Conservation (phyloP, 106 monocot genomes). For the Amphibolis antarctica region DNA sequence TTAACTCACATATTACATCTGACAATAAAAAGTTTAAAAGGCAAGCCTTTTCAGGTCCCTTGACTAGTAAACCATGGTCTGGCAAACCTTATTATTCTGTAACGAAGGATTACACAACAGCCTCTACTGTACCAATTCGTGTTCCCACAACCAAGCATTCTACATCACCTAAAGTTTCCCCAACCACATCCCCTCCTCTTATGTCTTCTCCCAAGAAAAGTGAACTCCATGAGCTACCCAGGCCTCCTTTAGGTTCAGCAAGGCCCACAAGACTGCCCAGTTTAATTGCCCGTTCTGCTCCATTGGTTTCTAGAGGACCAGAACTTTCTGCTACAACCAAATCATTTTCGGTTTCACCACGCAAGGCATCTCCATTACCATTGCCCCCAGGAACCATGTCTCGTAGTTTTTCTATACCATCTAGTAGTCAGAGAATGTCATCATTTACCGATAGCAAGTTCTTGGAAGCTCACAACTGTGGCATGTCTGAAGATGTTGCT, state of each 20-base stretch:
- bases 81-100: constrained; percentile 22
- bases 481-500: constrained; percentile 6
- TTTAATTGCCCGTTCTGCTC: constrained; percentile 67
- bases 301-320: constrained; percentile 43
- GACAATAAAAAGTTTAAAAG: constrained; percentile 46
- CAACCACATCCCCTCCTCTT: constrained; percentile 35
- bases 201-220: constrained; percentile 40
- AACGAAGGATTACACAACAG: neutral
- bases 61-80: constrained; percentile 33
- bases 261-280: constrained; percentile 9
- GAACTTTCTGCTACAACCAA: constrained; percentile 25
- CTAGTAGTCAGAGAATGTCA: constrained; percentile 37
- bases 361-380: constrained; percentile 63
- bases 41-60: constrained; percentile 48
- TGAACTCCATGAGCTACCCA: constrained; percentile 86
- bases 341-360: constrained; percentile 14
- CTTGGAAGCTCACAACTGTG: constrained; percentile 18
- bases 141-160: constrained; percentile 14
- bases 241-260: constrained; percentile 43
- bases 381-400: constrained; percentile 49
- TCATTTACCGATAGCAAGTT: constrained; percentile 19
- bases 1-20: constrained; percentile 13
- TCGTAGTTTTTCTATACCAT: constrained; percentile 91
- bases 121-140: constrained; percentile 8
- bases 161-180: constrained; percentile 28